Base-by-base conservation (phyloP, 2,329 filamentous ascomycete species). In the Colletotrichum ledebouriae region DNA sequence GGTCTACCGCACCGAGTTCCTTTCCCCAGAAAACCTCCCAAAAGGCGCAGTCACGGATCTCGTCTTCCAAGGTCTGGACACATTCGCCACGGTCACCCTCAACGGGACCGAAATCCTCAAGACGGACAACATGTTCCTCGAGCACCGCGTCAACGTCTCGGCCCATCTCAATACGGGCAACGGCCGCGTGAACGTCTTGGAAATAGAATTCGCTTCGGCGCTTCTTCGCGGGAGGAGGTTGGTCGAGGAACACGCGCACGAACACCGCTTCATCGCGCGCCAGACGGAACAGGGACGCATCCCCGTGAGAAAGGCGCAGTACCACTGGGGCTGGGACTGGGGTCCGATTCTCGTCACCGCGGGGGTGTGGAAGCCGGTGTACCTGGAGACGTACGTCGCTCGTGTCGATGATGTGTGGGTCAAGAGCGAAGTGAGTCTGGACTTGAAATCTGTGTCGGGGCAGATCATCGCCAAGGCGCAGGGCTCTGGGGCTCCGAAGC, bases 291-390 rank as follows among this genome's bases (percentile, higher is more conserved):
- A 77, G 20, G 75, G 79, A 37, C 71, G 76, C 3, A 63, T 77
- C 7, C 67, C 71, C 0, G 74, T 77, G 0, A 80, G 90, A n/a
- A 92, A 92, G 74, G 87, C 89, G 1, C 90, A 92, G 75, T 92
- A 89, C 72, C 86, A 91, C 72, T 92, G 88, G 88, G 89, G 90
- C 4, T 92, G 89, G 89, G 89, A 92, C 73, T 91, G 89, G 90
- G 90, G 89, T 0, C 89, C 89, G 1, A 82, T 89, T 6, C 72
- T 91, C 59, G 83, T 89, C 76, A 89, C 88, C 0, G 85, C 84
- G 9, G 89, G 89, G 0, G 87, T 89, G 3, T 94, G 92, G 91
- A 86, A 86, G 70, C 85, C 89, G 2, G 84, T 94, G 2, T 83
- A 83, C 12, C 76, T 94, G 2, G 91, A 94, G 75, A 83, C 85